Base-by-base conservation (phyloP, 2,329 filamentous ascomycete genomes). In the Diaporthe helianthi region DNA sequence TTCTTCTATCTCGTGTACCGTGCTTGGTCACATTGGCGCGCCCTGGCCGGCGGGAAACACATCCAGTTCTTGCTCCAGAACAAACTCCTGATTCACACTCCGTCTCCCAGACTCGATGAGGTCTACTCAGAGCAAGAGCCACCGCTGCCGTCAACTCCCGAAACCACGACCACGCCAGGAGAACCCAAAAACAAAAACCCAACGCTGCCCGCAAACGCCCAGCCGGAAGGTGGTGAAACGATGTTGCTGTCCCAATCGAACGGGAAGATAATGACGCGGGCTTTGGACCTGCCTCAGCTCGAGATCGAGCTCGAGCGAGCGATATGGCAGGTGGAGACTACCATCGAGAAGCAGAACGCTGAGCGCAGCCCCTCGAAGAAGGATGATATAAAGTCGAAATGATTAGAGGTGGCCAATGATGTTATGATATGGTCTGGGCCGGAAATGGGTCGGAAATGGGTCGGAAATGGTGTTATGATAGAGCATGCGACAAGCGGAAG, bases 1-100 rank as follows among this genome's bases (percentile, higher is more conserved):
- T 98, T 98, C 84, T 98, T 98, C 84, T 99, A 98, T 79, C 87
- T 98, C 49, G 89, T 88, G 22, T 99, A 97, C 82, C 88, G 96
- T 73, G 92, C 93, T 31, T 98, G 92, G 91, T 97, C 93, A 24
- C 93, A 97, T 80, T 97, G 92, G 89, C 88, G 91, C 82, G 96
- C 96, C 65, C 83, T 97, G 66, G 88, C 89, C 46, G 96, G 96
- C 67, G 94, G 93, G 24, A 92, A 89, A 75, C 93, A 98, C 78
- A 83, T 98, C 41, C 88, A 95, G 73, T 96, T 93, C 79, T 86
- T 99, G 15, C 80, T 95, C 49, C 82, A 92, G 69, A 90, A 94
- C 73, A 88, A 91, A 58, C 86, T 96, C 33, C 83, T 97, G 47
- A 85, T 83, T 2, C 83, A 89, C 0, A 83, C 85, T 17, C 90